phyloP scores from a whole-genome alignment of 2,329 filamentous ascomycete species.

The Alternaria infectoria region DNA sequence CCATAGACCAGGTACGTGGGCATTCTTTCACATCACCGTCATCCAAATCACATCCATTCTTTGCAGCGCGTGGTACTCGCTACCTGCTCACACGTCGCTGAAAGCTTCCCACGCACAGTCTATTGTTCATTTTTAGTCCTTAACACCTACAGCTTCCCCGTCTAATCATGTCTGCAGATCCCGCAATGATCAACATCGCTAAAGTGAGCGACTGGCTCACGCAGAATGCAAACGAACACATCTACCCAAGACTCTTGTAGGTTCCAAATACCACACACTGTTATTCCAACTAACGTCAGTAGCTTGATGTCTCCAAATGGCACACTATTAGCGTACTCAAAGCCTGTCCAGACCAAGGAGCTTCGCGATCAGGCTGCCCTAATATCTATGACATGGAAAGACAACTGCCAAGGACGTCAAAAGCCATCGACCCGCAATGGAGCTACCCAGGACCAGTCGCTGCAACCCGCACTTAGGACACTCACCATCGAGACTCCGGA shows the following conservation, averaged over 20 bases:
- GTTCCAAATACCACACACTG: slow-evolving; percentile 14
- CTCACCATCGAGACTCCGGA: slow-evolving; percentile 55
- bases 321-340: slow-evolving; percentile 57
- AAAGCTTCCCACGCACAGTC: background rate
- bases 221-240: slow-evolving; percentile 52
- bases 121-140: background rate
- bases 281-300: slow-evolving; percentile 11
- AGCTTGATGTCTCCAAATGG: slow-evolving; percentile 60
- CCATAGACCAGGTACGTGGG: slow-evolving; percentile 23
- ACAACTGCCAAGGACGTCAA: slow-evolving; percentile 41
- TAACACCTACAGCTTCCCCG: background rate
- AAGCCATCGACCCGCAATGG: slow-evolving; percentile 14
- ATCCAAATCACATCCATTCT: background rate
- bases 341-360: slow-evolving; percentile 56
- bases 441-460: slow-evolving; percentile 9
- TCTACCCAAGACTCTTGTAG: slow-evolving; percentile 54
- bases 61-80: background rate
- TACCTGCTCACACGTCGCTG: background rate
- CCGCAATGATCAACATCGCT: slow-evolving; percentile 53
- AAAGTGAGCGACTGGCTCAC: slow-evolving; percentile 54
- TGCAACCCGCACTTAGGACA: slow-evolving; percentile 46
- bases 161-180: slow-evolving; percentile 22
- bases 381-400: slow-evolving; percentile 58
- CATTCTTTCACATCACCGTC: background rate
- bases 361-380: slow-evolving; percentile 58